Conservation (phyloP, 2,329 filamentous ascomycete species). For the Arthrinium phaeospermum region DNA sequence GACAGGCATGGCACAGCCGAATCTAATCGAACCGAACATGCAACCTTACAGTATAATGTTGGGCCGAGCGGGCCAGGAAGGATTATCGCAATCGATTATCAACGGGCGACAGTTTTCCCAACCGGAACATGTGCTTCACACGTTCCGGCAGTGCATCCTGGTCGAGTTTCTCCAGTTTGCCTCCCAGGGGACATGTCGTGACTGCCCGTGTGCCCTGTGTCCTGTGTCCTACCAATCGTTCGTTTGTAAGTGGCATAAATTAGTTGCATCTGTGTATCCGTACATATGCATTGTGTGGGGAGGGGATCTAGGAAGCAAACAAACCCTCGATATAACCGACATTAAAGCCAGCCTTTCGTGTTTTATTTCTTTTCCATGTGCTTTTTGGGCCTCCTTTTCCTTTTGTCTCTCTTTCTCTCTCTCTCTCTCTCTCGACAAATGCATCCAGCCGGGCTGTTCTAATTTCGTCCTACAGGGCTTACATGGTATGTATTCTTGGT, state of each 20-base stretch:
- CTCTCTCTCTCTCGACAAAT: too few species aligned
- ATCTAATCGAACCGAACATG: slow-evolving; percentile 13
- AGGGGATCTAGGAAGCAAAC: too few species aligned
- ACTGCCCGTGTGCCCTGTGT: background rate
- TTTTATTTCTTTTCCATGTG: background rate
- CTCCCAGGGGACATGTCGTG: background rate
- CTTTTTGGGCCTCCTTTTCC: too few species aligned
- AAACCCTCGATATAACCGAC: too few species aligned
- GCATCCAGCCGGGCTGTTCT: background rate
- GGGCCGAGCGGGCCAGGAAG: background rate
- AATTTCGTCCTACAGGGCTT: background rate
- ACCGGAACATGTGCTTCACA: slow-evolving; percentile 1
- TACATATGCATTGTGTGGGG: too few species aligned
- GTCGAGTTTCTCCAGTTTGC: background rate
- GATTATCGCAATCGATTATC: background rate
- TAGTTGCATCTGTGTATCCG: too few species aligned
- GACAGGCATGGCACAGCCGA: slow-evolving; percentile 12
- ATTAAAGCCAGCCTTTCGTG: too few species aligned
- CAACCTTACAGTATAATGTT: background rate
- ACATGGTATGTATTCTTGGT: background rate
- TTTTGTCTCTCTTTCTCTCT: background rate
- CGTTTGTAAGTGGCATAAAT: background rate
- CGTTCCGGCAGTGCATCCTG: background rate
- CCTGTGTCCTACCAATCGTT: background rate
- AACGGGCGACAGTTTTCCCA: background rate